These are phyloP conservation scores for Jatropha multifida DNA, from an alignment of 441 rosid species.

Conservation along the genomic window DNA sequence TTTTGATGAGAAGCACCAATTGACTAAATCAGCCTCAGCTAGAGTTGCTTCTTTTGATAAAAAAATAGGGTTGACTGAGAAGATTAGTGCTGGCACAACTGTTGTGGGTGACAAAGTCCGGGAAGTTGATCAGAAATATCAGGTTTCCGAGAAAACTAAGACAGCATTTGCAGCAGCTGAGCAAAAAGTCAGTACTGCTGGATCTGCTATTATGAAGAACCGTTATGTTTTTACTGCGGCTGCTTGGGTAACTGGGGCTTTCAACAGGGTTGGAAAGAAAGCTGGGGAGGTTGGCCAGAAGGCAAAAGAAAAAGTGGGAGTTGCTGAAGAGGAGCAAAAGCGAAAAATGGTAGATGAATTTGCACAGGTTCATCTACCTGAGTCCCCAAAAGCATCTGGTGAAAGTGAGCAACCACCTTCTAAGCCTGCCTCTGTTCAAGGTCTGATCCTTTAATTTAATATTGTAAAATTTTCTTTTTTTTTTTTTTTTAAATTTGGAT, in stretches of 20 bases:
- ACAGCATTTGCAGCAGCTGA: constrained; percentile 82
- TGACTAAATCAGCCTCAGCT: constrained; percentile 72
- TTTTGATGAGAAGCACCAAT: constrained; percentile 75
- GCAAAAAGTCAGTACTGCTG: constrained; percentile 68
- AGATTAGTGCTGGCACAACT: constrained; percentile 60
- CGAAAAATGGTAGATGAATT: constrained; percentile 58
- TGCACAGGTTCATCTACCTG: constrained; percentile 53
- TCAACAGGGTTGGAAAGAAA: constrained; percentile 72
- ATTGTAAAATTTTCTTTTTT: constrained; percentile 11
- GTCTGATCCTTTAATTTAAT: constrained; percentile 52
- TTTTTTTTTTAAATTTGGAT: background rate
- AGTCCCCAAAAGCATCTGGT: constrained; percentile 49
- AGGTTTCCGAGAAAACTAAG: constrained; percentile 84
- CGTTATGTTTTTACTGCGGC: constrained; percentile 63
- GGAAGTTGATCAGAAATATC: constrained; percentile 87
- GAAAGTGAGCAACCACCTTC: constrained; percentile 41
- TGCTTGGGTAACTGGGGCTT: constrained; percentile 80
- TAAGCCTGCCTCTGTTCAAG: constrained; percentile 54
- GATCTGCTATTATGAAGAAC: constrained; percentile 83
- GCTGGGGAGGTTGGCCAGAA: constrained; percentile 90
- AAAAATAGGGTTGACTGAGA: constrained; percentile 73
- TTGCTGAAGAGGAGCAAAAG: constrained; percentile 66
- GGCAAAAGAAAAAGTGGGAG: constrained; percentile 71
- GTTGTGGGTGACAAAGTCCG: constrained; percentile 68
- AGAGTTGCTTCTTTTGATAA: constrained; percentile 74